Base-by-base conservation (phyloP, 2,329 filamentous ascomycete genomes). In the Fusarium oligoseptatum region DNA sequence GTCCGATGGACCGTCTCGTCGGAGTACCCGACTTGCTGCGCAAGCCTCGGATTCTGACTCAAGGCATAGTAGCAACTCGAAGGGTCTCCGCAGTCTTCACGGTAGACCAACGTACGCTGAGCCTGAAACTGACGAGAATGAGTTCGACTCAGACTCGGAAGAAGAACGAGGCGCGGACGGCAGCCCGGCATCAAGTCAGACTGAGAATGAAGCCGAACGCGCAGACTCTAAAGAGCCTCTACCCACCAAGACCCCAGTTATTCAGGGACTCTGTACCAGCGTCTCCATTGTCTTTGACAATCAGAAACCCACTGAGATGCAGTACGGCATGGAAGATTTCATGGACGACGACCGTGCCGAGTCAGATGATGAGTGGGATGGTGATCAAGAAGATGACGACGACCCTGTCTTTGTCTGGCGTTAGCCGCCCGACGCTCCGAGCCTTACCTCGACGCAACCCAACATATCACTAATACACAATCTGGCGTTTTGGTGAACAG, bases 261-360 rank as follows among this genome's bases (percentile, higher is more conserved):
- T 93, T 29, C 93, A 95, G 70, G 93, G 93, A 1, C 86, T 92
- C 74, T 96, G 93, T 78, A 87, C 91, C 45, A 86, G 91, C 7
- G 93, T 95, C 20, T 89, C 93, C 69, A 88, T 95, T 50, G 85
- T 90, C 52, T 92, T 95, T 74, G 94, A 95, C 81, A 95, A 95
- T 80, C 89, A 94, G 79, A 92, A 94, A 70, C 91, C 92, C 6
- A 87, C 87, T 3, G 93, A 95, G 82, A 84, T 88, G 27, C 91
- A 92, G 70, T 94, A 88, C 73, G 88, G 88, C 24, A 94, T 95
- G 85, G 90, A 88, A 2, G 93, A 96, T 79, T 95, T 96, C 76
- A 81, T 94, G 15, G 82, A 93, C 82, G 83, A 85, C 4, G 87
- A 86, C 4, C 87, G 89, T 66, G 88, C 90, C 39, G 87, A 90